These are phyloP conservation scores for Diaporthe aspalathi DNA, from an alignment of 2,329 filamentous ascomycete species.

Conservation along the genomic window DNA sequence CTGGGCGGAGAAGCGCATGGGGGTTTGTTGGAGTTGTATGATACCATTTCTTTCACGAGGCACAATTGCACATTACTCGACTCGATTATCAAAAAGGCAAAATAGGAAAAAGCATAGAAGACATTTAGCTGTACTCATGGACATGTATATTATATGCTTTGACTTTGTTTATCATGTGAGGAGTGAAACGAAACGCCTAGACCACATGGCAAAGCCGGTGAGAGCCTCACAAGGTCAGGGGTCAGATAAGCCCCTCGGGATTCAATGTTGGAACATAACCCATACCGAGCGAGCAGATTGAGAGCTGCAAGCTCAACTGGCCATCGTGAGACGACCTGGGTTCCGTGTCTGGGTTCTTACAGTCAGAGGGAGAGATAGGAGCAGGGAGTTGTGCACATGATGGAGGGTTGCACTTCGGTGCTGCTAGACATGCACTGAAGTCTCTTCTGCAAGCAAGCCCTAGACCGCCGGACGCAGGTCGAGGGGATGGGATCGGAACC, in stretches of 20 bases:
- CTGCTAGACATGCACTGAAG: not conserved
- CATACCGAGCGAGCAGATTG: slow-evolving; percentile 66
- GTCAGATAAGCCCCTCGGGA: slow-evolving; percentile 70
- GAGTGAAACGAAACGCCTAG: slow-evolving; percentile 73
- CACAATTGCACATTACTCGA: slow-evolving; percentile 26
- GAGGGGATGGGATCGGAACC: not conserved
- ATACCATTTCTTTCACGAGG: slow-evolving; percentile 33
- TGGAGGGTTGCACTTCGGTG: too few relatives aligned
- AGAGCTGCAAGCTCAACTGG: slow-evolving; percentile 55
- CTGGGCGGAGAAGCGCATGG: not conserved
- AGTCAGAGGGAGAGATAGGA: not conserved
- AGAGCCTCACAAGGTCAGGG: slow-evolving; percentile 52
- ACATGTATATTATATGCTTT: not conserved
- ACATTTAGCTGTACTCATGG: not conserved
- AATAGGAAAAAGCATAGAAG: not conserved
- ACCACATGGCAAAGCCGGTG: slow-evolving; percentile 51
- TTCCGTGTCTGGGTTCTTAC: slow-evolving; percentile 48
- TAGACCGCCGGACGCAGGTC: not conserved
- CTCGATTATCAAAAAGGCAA: not conserved
- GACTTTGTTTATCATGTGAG: slow-evolving; percentile 57
- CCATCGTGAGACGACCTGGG: slow-evolving; percentile 62
- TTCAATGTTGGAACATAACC: slow-evolving; percentile 67
- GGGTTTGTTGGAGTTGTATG: slow-evolving; percentile 27
- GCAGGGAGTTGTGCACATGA: too few relatives aligned
- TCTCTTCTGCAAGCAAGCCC: not conserved